Evolutionary conservation across 2,329 filamentous ascomycete genomes (phyloP).

Genomic region (Aureobasidium pullulans): DNA sequence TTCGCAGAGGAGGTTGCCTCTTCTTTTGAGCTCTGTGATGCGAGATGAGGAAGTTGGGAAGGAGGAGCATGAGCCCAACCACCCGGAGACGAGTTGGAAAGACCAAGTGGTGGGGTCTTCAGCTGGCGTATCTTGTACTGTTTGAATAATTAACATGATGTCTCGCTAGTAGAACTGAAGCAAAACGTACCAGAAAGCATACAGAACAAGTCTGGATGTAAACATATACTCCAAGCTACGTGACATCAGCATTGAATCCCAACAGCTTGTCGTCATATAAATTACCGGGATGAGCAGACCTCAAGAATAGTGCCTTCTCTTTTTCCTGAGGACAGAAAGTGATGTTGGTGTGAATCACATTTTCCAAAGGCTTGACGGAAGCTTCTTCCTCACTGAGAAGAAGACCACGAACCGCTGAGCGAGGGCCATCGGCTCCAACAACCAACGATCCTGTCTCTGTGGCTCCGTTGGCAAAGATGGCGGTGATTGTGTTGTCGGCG

Average conservation of each 20-base stretch:
- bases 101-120: constrained; percentile 18
- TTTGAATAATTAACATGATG: neutral
- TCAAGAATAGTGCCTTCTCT: constrained; percentile 15
- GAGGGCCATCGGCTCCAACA: constrained; percentile 21
- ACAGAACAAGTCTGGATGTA: constrained; percentile 14
- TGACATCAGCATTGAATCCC: too few relatives aligned
- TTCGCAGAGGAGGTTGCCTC: constrained; percentile 31
- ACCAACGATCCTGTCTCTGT: constrained; percentile 18
- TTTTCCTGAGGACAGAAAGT: constrained; percentile 17
- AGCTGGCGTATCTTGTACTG: constrained; percentile 16
- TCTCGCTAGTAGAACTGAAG: neutral
- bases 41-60: neutral
- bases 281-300: constrained; percentile 17
- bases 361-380: neutral
- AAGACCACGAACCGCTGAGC: constrained; percentile 20
- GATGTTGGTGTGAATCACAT: constrained; percentile 16
- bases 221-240: neutral
- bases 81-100: constrained; percentile 17
- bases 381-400: constrained; percentile 6
- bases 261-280: neutral
- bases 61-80: constrained; percentile 13
- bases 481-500: constrained; percentile 14
- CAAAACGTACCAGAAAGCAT: constrained; percentile 8
- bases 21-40: constrained; percentile 8
- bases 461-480: constrained; percentile 17